These are phyloP conservation scores for Blastobotrys malaysiensis DNA, from an alignment of 1,139 yeast genomes.

Conservation along the genomic window DNA sequence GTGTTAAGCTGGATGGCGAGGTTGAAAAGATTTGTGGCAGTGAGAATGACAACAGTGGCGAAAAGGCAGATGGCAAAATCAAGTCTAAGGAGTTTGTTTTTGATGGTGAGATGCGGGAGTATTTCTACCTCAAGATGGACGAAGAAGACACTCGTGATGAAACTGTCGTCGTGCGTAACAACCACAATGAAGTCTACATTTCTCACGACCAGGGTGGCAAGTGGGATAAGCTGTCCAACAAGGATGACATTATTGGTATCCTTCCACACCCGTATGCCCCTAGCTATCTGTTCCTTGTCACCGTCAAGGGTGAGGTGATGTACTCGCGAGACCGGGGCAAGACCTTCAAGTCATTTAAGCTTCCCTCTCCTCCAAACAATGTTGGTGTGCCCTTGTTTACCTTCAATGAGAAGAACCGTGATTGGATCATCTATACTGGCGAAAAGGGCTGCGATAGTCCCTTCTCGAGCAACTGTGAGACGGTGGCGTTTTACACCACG, in stretches of 20 bases:
- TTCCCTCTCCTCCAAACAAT: conserved; percentile 46
- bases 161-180: conserved; percentile 62
- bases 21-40: conserved; percentile 16
- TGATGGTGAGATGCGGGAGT: conserved; percentile 45
- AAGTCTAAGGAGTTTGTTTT: conserved; percentile 33
- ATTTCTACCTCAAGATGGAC: conserved; percentile 47
- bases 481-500: conserved; percentile 47
- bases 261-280: conserved; percentile 56
- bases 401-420: conserved; percentile 52
- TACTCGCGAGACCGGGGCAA: conserved; percentile 66
- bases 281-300: conserved; percentile 59
- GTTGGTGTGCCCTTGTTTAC: conserved; percentile 40
- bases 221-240: conserved; percentile 44
- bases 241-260: conserved; percentile 48
- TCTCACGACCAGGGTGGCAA: conserved; percentile 75
- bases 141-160: conserved; percentile 42
- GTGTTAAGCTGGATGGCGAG: conserved; percentile 21
- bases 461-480: conserved; percentile 44
- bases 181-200: conserved; percentile 46
- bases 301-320: conserved; percentile 47
- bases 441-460: conserved; percentile 50
- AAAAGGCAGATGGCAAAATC: conserved; percentile 19
- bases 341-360: conserved; percentile 40
- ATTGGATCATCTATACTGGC: conserved; percentile 69
- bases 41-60: conserved; percentile 10